Base-by-base conservation (phyloP, 2,329 filamentous ascomycete genomes). In the Pyrenochaeta sp. region DNA sequence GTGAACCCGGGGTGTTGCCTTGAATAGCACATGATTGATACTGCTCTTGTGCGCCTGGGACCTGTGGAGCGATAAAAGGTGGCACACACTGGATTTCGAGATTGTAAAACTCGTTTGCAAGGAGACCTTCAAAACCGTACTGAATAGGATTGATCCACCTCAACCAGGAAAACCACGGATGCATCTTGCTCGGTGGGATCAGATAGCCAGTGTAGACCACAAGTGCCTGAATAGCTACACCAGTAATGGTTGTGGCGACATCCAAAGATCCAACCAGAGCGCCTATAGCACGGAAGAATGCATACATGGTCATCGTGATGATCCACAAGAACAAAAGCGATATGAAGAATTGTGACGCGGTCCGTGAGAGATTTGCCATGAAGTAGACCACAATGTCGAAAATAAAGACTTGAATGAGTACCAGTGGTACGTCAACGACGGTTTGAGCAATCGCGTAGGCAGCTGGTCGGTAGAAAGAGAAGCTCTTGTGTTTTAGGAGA, bases 81-180 rank as follows among this genome's bases (percentile, higher is more conserved):
- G 80, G 68, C 2, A 78, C 78, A 58, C 87, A 89, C 51, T 81
- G 66, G 23, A 88, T 79, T 1, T 81, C 71, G 1, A 87, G 73
- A 27, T 75, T 76, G 58, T 89, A 81, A 51, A 92, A 91, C 67
- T 92, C 89, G 62, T 92, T 92, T 0, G 86, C 79, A 66, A 91
- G 79, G 0, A 92, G 72, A 0, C 83, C 83, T 59, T 91, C 86
- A 51, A 91, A 92, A 0, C 81, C 86, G 52, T 91, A 91, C 0
- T 88, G 84, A 2, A 92, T 76, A 0, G 89, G 89, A 58, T 79
- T 79, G 56, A 79, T 71, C 71, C 76, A 79, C 7, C 67, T 54
- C 5, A 78, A 54, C 76, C 75, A 78, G 4, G 61, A 67, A 33
- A 77, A 77, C 74, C 74, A 77, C 0, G 73, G 74, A 49, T 75